phyloP scores from a whole-genome alignment of 768 basidiomycete genomes.

The Sporobolomyces phaffii region DNA sequence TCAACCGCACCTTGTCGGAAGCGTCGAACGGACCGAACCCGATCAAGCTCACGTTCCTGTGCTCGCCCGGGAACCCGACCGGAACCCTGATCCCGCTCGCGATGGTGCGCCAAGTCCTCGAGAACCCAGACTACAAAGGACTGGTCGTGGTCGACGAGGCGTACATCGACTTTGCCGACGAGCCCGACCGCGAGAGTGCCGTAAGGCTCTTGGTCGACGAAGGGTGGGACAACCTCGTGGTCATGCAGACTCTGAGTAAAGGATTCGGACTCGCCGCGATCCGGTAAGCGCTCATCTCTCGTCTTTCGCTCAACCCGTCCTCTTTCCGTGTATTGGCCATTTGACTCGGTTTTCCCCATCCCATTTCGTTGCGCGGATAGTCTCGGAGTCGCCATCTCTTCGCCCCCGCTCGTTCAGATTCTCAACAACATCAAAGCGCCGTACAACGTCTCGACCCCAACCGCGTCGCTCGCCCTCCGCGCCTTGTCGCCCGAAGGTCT shows the following conservation, averaged over 20 bases:
- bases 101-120: slow-evolving; percentile 63
- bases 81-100: slow-evolving; percentile 74
- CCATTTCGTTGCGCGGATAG: too few relatives aligned
- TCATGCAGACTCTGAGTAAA: slow-evolving; percentile 96
- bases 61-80: slow-evolving; percentile 95
- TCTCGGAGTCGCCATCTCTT: slow-evolving; percentile 80
- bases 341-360: too few relatives aligned
- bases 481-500: slow-evolving; percentile 65
- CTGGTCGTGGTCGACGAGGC: slow-evolving; percentile 94
- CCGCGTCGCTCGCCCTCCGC: slow-evolving; percentile 70
- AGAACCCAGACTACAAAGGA: slow-evolving; percentile 77
- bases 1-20: slow-evolving; percentile 62
- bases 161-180: slow-evolving; percentile 83
- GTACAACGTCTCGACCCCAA: slow-evolving; percentile 89
- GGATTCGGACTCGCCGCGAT: slow-evolving; percentile 94
- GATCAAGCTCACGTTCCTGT: slow-evolving; percentile 88
- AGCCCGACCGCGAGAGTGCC: slow-evolving; percentile 43
- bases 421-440: slow-evolving; percentile 94
- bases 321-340: too few relatives aligned
- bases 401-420: slow-evolving; percentile 82
- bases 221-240: slow-evolving; percentile 79
- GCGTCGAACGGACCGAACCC: slow-evolving; percentile 40
- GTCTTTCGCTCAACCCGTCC: too few relatives aligned
- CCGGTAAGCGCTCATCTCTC: slow-evolving; percentile 54
- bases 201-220: slow-evolving; percentile 55